Percentiles rank a stretch among this genome's conserved stretches.
Conservation (phyloP, 208 protist genomes). For the Crithidia thermophila region DNA sequence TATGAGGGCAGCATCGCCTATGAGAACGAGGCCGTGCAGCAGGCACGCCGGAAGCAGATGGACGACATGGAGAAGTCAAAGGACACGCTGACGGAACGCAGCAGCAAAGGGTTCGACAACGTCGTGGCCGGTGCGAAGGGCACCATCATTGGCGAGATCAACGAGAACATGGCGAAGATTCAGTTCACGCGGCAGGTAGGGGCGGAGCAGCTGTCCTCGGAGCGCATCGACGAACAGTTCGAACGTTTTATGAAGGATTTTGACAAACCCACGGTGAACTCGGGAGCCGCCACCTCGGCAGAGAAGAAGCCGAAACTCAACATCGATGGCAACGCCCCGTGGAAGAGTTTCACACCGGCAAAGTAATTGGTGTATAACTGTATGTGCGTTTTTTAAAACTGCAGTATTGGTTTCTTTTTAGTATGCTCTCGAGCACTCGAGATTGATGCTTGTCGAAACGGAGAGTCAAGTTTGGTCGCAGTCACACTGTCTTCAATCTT, state of each 20-base stretch:
- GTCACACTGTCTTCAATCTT: too few species aligned
- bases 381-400: too few species aligned
- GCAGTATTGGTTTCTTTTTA: too few species aligned
- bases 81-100: slow-evolving; percentile 36
- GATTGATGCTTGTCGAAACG: too few species aligned
- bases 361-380: slow-evolving; percentile 22
- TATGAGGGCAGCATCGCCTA: slow-evolving; percentile 78
- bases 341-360: slow-evolving; percentile 76
- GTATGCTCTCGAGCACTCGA: too few species aligned
- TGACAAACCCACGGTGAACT: slow-evolving; percentile 32
- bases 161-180: slow-evolving; percentile 86
- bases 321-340: slow-evolving; percentile 84
- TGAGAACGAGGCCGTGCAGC: slow-evolving; percentile 54
- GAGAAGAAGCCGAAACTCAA: slow-evolving; percentile 28
- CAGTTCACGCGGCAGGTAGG: slow-evolving; percentile 73
- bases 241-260: slow-evolving; percentile 88
- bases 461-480: too few species aligned
- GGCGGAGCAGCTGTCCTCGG: slow-evolving; percentile 60
- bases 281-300: slow-evolving; percentile 3
- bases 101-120: slow-evolving; percentile 29
- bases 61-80: slow-evolving; percentile 47
- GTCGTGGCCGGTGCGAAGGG: slow-evolving; percentile 9
- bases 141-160: slow-evolving; percentile 60
- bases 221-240: slow-evolving; percentile 90
- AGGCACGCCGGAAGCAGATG: slow-evolving; percentile 52